A percentile compares a stretch with the other conserved stretches of the same genome.
phyloP scores from a whole-genome alignment of 1,139 yeast genomes.

The Suhomyces bribrorum region DNA sequence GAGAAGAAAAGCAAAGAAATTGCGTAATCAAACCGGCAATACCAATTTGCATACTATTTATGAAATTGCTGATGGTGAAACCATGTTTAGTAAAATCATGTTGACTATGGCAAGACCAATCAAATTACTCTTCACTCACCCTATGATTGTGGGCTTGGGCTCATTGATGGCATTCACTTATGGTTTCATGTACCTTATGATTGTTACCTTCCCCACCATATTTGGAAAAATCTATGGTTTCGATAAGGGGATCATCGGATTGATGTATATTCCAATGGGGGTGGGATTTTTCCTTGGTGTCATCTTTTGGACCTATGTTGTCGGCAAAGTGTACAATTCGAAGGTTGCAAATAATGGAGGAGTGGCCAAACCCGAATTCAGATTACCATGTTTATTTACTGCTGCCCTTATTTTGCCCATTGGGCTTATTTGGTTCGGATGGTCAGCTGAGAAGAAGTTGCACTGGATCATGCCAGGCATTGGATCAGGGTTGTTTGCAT shows the following conservation, averaged over 20 bases:
- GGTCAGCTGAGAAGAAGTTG: conserved; percentile 43
- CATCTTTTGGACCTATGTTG: conserved; percentile 37
- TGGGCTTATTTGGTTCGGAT: conserved; percentile 49
- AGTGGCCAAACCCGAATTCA: conserved; percentile 43
- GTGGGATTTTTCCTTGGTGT: conserved; percentile 45
- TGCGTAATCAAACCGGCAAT: conserved; percentile 41
- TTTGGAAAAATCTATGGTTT: conserved; percentile 38
- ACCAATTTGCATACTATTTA: conserved; percentile 43
- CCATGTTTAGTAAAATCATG: conserved; percentile 31
- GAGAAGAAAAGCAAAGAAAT: conserved; percentile 30
- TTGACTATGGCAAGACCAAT: conserved; percentile 43
- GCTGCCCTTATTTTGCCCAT: conserved; percentile 41
- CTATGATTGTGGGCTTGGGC: conserved; percentile 48
- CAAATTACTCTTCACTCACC: conserved; percentile 43
- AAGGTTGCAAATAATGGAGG: conserved; percentile 37
- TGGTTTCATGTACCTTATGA: conserved; percentile 50
- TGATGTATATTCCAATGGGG: conserved; percentile 51
- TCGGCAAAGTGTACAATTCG: conserved; percentile 33
- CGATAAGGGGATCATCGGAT: conserved; percentile 35
- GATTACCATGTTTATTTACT: conserved; percentile 43
- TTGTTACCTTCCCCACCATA: conserved; percentile 45
- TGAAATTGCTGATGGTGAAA: conserved; percentile 42
- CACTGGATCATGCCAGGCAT: conserved; percentile 52
- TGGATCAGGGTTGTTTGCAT: conserved; percentile 46
- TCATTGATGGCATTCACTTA: conserved; percentile 49